These are phyloP conservation scores for Calocybe gangraenosa DNA, from an alignment of 768 basidiomycete genomes.

Conservation along the genomic window DNA sequence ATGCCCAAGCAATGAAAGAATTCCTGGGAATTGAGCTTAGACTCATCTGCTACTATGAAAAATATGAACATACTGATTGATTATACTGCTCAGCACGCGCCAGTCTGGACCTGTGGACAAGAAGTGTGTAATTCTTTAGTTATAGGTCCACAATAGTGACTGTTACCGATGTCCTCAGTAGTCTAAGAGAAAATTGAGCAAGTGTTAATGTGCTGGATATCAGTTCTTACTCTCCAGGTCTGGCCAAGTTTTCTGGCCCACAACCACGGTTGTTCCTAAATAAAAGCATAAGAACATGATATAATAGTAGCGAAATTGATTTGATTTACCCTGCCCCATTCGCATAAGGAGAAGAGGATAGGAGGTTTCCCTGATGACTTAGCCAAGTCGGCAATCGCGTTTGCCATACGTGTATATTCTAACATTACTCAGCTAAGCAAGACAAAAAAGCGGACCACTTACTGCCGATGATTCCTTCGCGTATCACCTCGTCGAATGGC, in stretches of 20 bases:
- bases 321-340: conserved; percentile 59
- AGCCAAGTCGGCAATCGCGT: conserved; percentile 50
- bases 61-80: conserved; percentile 44
- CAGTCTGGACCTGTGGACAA: conserved; percentile 32
- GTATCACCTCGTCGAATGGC: conserved; percentile 54
- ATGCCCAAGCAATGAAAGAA: conserved; percentile 61
- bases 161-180: conserved; percentile 45
- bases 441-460: conserved; percentile 15
- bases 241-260: conserved; percentile 47
- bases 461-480: conserved; percentile 54
- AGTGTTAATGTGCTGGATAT: not conserved
- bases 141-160: too few relatives aligned
- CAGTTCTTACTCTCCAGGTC: conserved; percentile 54
- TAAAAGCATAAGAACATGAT: not conserved
- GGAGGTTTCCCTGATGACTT: conserved; percentile 43
- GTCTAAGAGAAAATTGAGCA: conserved; percentile 31
- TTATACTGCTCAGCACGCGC: conserved; percentile 51
- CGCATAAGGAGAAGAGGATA: conserved; percentile 58
- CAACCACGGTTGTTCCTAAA: conserved; percentile 54
- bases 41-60: not conserved
- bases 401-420: conserved; percentile 55
- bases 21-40: conserved; percentile 34
- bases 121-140: not conserved
- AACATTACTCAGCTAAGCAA: not conserved
- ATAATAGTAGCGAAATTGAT: not conserved